Evolutionary conservation across 352 stramenopile genomes (phyloP), one percentile per base, ranked within the genome.

Genomic region (Globisporangium mamillatum): DNA sequence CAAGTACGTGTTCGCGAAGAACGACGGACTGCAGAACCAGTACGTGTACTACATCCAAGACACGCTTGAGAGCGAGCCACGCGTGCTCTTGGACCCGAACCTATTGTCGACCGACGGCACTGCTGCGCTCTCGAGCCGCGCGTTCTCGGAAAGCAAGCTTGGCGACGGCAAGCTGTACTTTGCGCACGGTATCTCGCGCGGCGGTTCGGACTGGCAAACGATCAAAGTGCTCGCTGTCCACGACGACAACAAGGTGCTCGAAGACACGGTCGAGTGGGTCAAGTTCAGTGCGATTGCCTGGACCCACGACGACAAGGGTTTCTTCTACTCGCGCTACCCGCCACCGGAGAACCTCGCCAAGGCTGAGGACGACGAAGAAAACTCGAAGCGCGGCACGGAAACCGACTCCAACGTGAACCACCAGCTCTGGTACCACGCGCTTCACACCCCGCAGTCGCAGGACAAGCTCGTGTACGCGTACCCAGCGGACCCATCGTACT

Each of bases 1-100:
- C 66, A 90, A 91, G 71, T 97, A 95, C 75, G 77, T 91, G 1
- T 96, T 91, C 66, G 83, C 82, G 58, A 93, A 96, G 74, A 96
- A 97, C 76, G 79, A 92, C 60, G 90, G 90, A 7, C 79, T 97
- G 46, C 86, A 95, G 76, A 94, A 95, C 76, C 89, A 97, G 76
- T 82, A 73, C 68, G 89, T 97, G 48, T 65, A 95, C 61, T 97
- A 97, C 77, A 93, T 94, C 72, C 86, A 97, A 69, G 85, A 89
- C 66, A 67, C 78, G 58, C 71, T 96, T 41, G 77, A 76, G 34
- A 75, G 76, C 25, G 76, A 90, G 52, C 82, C 89, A 7, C 72
- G 77, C 24, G 82, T 96, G 71, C 70, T 97, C 57, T 63, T 97
- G 56, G 88, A 97, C 70, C 87, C 90, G 3, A 97, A 97, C 61